Base-by-base conservation (phyloP, 441 rosid genomes). In the Croton laevigatus region DNA sequence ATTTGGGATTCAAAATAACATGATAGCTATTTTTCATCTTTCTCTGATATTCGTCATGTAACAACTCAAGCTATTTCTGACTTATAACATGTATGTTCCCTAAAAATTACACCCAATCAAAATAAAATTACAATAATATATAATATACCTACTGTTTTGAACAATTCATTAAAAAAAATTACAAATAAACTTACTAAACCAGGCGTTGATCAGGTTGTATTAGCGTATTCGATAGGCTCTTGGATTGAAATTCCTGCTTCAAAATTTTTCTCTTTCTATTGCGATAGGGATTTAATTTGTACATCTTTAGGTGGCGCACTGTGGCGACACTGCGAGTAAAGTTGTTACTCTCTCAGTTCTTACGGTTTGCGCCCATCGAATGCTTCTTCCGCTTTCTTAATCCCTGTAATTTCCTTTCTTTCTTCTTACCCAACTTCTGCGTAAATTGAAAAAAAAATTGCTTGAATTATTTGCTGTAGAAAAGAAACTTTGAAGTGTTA, bases 301-400 rank as follows among this genome's bases (percentile, higher is more conserved):
- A 89, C 97, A 92, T 87, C 81, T 88, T 82, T 71, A 95, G 96
- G 51, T 95, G 96, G 62, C 91, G 90, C 49, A 95, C 97, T 20
- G 95, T 89, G 65, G 91, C 87, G 55, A 96, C 86, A 71, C 78
- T 83, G 5, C 75, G 73, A 37, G 61, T 55, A 22, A 63, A 57
- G 65, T 34, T 53, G 11, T 45, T 80, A 11, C 16, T 76, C 63
- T 80, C 81, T 14, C 87, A 93, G 81, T 88, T 89, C 19, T 76
- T 77, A 0, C 97, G 88, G 79, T 94, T 92, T 3, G 81, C 85
- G 75, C 90, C 94, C 9, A 94, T 91, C 0, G 96, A 89, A 74
- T 88, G 98, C n/a, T n/a, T n/a, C 85, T 92, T 94, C 23, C 96
- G 96, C 78, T 90, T 92, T 0, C 96, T 94, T 5, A 94, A 89